These are phyloP conservation scores for Backusella tarrabulga DNA, from an alignment of 192 early-diverging fungal species.

Conservation along the genomic window DNA sequence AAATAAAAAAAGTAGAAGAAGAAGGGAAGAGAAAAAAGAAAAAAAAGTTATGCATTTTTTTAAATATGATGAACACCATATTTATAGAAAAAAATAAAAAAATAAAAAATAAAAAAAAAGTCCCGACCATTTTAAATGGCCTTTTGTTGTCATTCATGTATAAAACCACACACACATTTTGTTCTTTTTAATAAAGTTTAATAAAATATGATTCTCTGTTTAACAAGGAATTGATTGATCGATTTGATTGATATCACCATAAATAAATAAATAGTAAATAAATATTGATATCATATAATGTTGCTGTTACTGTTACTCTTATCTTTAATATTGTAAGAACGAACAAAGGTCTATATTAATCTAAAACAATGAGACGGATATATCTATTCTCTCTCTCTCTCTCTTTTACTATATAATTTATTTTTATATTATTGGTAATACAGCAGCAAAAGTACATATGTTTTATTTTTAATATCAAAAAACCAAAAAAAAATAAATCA, in stretches of 20 bases:
- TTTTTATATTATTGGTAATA: no score
- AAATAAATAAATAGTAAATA: background rate
- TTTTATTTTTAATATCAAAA: background rate
- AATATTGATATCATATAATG: no score
- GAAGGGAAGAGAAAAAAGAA: background rate
- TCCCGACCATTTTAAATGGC: background rate
- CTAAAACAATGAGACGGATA: no score
- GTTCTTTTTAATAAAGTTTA: background rate
- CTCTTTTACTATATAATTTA: no score
- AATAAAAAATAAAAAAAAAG: background rate
- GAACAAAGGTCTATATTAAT: no score
- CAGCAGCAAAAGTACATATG: background rate
- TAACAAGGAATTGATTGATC: background rate
- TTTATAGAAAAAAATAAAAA: background rate
- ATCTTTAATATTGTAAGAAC: no score
- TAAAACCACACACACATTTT: background rate
- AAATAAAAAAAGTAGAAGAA: background rate
- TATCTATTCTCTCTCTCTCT: no score
- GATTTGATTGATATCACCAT: background rate
- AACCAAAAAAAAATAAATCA: background rate
- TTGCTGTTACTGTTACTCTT: no score
- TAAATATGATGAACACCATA: background rate
- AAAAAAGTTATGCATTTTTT: background rate
- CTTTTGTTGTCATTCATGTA: background rate
- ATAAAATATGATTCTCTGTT: background rate